phyloP scores from a whole-genome alignment of 441 rosid genomes.

The Pelargonium fulgidum region DNA sequence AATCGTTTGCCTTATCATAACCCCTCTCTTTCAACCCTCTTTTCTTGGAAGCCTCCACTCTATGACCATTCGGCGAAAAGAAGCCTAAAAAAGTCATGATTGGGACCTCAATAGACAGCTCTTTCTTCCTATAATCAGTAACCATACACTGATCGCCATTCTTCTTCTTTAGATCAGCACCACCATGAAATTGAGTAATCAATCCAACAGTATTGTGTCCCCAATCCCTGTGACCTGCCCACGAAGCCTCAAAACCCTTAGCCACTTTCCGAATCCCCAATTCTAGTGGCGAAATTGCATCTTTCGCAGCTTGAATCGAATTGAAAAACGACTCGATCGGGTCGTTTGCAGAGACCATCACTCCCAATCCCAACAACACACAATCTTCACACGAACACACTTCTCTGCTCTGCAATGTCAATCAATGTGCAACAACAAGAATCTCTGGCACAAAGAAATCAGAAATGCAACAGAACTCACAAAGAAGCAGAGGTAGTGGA shows the following conservation, averaged over 20 bases:
- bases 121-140: constrained; percentile 14
- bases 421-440: not conserved
- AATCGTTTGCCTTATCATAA: constrained; percentile 38
- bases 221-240: constrained; percentile 38
- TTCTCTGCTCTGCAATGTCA: not conserved
- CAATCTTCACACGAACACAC: not conserved
- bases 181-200: constrained; percentile 5
- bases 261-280: constrained; percentile 67
- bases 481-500: not conserved
- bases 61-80: constrained; percentile 37
- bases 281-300: constrained; percentile 62
- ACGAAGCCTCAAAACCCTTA: constrained; percentile 60
- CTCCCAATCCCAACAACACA: constrained; percentile 12
- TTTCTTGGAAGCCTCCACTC: constrained; percentile 33
- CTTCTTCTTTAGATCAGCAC: constrained; percentile 32
- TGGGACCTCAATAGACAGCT: constrained; percentile 52
- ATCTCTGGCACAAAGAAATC: not conserved
- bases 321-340: constrained; percentile 54
- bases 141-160: constrained; percentile 22
- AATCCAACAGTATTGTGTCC: constrained; percentile 31
- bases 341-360: constrained; percentile 69
- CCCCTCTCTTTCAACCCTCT: constrained; percentile 33
- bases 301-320: constrained; percentile 71
- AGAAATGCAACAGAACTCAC: not conserved
- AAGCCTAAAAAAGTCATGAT: constrained; percentile 43